A percentile compares a stretch with the other conserved stretches of the same genome.
phyloP scores from a whole-genome alignment of 495 filamentous ascomycete genomes.

The Aspergillus biplanus region DNA sequence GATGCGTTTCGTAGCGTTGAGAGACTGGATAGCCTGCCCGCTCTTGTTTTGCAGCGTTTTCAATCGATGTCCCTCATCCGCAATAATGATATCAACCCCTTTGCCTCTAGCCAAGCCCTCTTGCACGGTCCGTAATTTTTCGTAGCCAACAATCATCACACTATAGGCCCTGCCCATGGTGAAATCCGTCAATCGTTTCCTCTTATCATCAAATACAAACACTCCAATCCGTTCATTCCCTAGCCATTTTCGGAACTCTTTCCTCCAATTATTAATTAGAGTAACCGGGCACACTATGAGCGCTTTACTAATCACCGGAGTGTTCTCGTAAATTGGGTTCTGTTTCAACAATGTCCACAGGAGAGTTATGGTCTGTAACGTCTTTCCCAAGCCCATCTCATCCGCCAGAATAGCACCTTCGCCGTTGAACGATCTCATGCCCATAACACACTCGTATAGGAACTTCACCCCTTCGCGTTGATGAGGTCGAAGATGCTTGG shows the following conservation, averaged over 20 bases:
- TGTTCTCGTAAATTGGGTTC: slow-evolving; percentile 66
- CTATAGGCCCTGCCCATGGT: slow-evolving; percentile 75
- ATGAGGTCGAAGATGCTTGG: slow-evolving; percentile 68
- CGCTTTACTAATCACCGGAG: slow-evolving; percentile 73
- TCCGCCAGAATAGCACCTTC: slow-evolving; percentile 80
- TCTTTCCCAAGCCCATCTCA: slow-evolving; percentile 85
- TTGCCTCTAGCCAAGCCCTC: slow-evolving; percentile 65
- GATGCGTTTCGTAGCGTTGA: slow-evolving; percentile 68
- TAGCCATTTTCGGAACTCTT: slow-evolving; percentile 81
- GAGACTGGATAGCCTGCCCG: slow-evolving; percentile 70
- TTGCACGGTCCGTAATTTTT: slow-evolving; percentile 71
- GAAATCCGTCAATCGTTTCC: slow-evolving; percentile 71
- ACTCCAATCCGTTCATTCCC: slow-evolving; percentile 78
- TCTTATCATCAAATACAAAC: slow-evolving; percentile 70
- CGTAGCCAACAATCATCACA: slow-evolving; percentile 84
- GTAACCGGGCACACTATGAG: slow-evolving; percentile 83
- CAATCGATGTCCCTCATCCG: slow-evolving; percentile 79
- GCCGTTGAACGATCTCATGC: slow-evolving; percentile 69
- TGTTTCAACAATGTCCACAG: slow-evolving; percentile 84
- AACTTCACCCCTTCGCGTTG: slow-evolving; percentile 79
- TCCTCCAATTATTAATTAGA: slow-evolving; percentile 79
- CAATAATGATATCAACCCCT: slow-evolving; percentile 77
- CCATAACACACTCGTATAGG: slow-evolving; percentile 86
- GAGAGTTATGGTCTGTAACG: slow-evolving; percentile 76
- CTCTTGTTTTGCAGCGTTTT: slow-evolving; percentile 85